Percentiles rank a stretch among this genome's conserved stretches.
Evolutionary conservation across 2,329 filamentous ascomycete species (phyloP).

Genomic region (Thielaviopsis cerberus): DNA sequence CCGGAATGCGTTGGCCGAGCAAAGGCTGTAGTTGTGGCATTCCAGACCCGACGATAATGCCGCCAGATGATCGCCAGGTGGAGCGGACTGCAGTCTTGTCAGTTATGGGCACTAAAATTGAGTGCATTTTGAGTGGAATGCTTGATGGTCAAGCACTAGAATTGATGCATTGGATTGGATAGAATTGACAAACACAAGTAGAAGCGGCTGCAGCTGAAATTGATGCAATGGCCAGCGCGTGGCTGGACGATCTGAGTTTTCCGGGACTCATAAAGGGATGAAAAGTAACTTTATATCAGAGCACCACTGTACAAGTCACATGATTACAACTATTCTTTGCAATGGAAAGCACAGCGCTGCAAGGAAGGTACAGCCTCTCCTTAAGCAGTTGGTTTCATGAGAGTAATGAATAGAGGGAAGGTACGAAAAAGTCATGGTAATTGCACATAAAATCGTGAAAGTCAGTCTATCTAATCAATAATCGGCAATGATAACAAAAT

Average conservation of each 20-base stretch:
- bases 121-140: background rate
- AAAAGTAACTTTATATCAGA: background rate
- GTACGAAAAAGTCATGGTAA: background rate
- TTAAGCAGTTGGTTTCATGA: too few species aligned
- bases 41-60: background rate
- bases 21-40: background rate
- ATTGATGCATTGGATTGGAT: background rate
- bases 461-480: background rate
- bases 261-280: background rate
- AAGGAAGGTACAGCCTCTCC: background rate
- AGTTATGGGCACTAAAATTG: background rate
- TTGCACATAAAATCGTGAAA: background rate
- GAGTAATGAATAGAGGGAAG: too few species aligned
- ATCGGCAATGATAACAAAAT: background rate
- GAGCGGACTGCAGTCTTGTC: background rate
- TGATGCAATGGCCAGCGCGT: background rate
- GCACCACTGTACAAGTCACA: background rate
- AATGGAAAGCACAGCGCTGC: background rate
- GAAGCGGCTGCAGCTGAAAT: background rate
- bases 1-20: conserved; percentile 4
- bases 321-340: background rate
- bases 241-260: background rate
- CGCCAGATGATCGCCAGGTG: background rate
- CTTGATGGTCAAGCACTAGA: background rate
- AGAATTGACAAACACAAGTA: background rate